Conservation (phyloP, 768 basidiomycete species). For the Termitomyces sp. region DNA sequence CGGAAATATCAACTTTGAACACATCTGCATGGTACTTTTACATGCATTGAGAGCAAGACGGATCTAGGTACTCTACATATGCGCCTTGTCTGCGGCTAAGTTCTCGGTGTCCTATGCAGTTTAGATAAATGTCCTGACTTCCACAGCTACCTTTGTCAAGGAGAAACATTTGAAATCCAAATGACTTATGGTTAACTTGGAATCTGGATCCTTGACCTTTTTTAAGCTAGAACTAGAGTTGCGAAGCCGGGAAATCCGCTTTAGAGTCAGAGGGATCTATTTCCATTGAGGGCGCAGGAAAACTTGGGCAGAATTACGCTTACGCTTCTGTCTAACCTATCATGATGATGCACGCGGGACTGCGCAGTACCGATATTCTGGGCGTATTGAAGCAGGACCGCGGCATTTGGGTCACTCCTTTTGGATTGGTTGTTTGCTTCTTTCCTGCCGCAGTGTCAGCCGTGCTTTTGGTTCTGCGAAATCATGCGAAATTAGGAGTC, state of each 20-base stretch:
- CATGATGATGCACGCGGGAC: neutral
- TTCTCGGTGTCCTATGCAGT: neutral
- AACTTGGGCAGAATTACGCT: neutral
- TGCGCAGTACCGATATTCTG: neutral
- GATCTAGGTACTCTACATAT: neutral
- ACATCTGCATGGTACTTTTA: neutral
- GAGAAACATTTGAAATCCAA: neutral
- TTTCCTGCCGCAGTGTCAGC: neutral
- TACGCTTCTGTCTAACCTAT: neutral
- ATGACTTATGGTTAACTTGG: neutral
- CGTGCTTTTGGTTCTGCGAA: too few species aligned
- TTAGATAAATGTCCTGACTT: neutral
- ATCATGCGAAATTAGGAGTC: neutral
- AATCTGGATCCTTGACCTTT: neutral
- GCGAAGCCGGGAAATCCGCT: neutral
- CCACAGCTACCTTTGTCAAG: neutral
- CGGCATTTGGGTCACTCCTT: neutral
- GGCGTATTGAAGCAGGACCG: neutral
- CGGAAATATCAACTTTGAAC: too few species aligned
- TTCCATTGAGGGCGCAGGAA: neutral
- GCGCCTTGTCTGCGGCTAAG: neutral
- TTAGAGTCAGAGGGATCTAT: neutral
- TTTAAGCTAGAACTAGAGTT: neutral
- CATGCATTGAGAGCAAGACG: neutral
- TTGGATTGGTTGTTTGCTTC: neutral